These are phyloP conservation scores for Lolium rigidum DNA, from an alignment of 176 grass and related monocot species.

Conservation along the genomic window DNA sequence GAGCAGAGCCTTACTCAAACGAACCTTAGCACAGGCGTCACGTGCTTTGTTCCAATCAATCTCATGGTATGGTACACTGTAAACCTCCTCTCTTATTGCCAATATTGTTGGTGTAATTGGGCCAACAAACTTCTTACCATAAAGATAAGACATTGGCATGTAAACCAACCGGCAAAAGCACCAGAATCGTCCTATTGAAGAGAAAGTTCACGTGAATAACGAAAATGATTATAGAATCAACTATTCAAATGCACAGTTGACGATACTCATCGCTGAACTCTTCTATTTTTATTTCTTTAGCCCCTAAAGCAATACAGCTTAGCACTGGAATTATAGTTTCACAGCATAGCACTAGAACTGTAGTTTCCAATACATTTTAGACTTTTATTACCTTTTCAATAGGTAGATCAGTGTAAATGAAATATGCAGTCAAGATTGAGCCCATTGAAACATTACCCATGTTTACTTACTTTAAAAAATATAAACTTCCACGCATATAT, in stretches of 20 bases:
- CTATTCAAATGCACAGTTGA: neutral
- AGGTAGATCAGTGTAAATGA: neutral
- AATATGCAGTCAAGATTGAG: neutral
- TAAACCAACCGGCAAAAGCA: slow-evolving; percentile 64
- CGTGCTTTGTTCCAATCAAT: slow-evolving; percentile 70
- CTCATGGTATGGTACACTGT: slow-evolving; percentile 47
- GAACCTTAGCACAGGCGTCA: slow-evolving; percentile 73
- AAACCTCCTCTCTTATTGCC: slow-evolving; percentile 75
- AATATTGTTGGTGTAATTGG: slow-evolving; percentile 64
- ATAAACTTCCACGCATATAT: neutral
- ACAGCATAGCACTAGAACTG: neutral
- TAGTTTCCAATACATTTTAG: neutral
- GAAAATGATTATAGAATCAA: neutral
- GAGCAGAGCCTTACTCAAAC: neutral
- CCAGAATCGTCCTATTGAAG: slow-evolving; percentile 63
- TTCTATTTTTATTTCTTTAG: neutral
- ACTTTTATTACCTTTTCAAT: neutral
- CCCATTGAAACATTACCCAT: neutral
- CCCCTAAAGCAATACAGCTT: neutral
- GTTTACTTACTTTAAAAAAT: neutral
- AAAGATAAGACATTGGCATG: slow-evolving; percentile 83
- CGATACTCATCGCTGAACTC: neutral
- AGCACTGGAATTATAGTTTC: neutral
- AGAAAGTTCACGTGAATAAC: neutral
- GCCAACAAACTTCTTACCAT: slow-evolving; percentile 67